Base-by-base conservation (phyloP, 495 filamentous ascomycete genomes). In the Oidiodendron maius region DNA sequence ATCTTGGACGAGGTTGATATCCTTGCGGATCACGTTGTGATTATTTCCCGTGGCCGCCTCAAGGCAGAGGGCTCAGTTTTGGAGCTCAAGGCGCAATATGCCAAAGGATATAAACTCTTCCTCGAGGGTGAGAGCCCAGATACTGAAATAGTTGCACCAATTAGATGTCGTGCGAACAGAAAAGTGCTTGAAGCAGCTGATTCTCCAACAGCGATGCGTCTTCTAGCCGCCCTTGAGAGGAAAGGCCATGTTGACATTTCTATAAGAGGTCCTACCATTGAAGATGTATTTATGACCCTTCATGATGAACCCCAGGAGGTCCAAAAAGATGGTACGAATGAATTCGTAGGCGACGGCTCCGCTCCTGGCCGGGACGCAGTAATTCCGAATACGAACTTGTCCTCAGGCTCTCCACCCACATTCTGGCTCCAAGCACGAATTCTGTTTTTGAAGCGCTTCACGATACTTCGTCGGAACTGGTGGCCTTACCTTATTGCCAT, bases 1-100 rank as follows among this genome's bases (percentile, higher is more conserved):
- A 55, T 61, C 40, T 44, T 62, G 15, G 59, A 62, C 44, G 59
- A 62, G 40, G 59, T 55, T 23, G 59, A 62, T 23, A 16, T 61
- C 28, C 28, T 32, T 32, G 28, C 28, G n/a, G 28, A 32, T n/a
- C 28, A 32, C 8, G 28, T 32, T n/a, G n/a, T 32, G 28, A 32
- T 32, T n/a, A 32, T 32, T n/a, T 32, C 28, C 8, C 28, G 28
- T 32, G 28, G 28, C 8, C 28, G n/a, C n/a, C 28, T 32, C 8
- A 32, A 32, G n/a, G 8, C 8, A 8, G 8, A 32, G n/a, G 28
- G 28, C 28, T 32, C 28, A n/a, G n/a, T n/a, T 32, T 8, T n/a
- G 28, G 28, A 32, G n/a, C 28, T 32, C n/a, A 32, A 32, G 28
- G n/a, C 8, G 8, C 28, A n/a, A 32, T 32, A 32, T 32, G 28